Evolutionary conservation across 805 yeast genomes (phyloP).

Genomic region (Metschnikowia lachancei): DNA sequence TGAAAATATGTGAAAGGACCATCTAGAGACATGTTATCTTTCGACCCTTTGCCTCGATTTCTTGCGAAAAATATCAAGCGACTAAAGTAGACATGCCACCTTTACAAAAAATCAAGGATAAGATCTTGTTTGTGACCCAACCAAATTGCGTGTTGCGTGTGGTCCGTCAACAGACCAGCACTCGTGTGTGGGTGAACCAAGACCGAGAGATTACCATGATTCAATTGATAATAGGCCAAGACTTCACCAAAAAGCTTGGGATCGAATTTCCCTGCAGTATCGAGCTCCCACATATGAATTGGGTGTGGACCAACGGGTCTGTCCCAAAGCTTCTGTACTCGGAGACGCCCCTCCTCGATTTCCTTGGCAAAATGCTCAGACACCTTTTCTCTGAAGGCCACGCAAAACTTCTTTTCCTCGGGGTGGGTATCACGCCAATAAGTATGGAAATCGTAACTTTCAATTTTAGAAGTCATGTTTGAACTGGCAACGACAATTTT

Average conservation of each 20-base stretch:
- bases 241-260: conserved; percentile 45
- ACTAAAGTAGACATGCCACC: too few relatives aligned
- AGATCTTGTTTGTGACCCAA: conserved; percentile 43
- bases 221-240: conserved; percentile 50
- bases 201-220: conserved; percentile 52
- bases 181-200: conserved; percentile 52
- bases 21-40: too few relatives aligned
- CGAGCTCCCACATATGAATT: conserved; percentile 56
- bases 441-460: conserved; percentile 52
- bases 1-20: too few relatives aligned
- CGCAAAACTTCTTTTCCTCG: conserved; percentile 34
- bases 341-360: conserved; percentile 37
- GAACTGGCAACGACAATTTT: background rate
- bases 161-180: conserved; percentile 45
- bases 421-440: conserved; percentile 43
- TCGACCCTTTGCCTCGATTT: too few relatives aligned
- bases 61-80: too few relatives aligned
- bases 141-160: conserved; percentile 57
- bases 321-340: conserved; percentile 47
- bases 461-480: conserved; percentile 11
- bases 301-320: conserved; percentile 60
- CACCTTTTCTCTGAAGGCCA: conserved; percentile 39
- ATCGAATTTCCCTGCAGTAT: conserved; percentile 30
- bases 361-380: conserved; percentile 42
- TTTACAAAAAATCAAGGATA: conserved; percentile 4